phyloP scores from a whole-genome alignment of 768 basidiomycete species.

The Russula olivacea region DNA sequence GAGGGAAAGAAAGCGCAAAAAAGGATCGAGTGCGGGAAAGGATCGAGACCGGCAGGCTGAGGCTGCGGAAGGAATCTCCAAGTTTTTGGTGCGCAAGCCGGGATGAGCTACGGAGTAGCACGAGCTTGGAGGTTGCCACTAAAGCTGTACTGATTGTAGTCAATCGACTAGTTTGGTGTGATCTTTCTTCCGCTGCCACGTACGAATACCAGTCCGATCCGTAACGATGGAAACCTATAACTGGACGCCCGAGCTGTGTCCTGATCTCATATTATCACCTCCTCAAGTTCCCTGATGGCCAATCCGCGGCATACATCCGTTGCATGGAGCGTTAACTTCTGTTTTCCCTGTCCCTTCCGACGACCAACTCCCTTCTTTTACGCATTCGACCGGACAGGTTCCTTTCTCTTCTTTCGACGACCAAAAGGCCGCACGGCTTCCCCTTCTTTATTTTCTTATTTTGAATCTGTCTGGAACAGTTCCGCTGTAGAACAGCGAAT shows the following conservation, averaged over 20 bases:
- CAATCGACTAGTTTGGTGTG: not conserved
- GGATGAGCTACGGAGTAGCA: not conserved
- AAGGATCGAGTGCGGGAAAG: conserved; percentile 28
- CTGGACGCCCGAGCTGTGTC: not conserved
- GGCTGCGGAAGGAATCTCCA: conserved; percentile 39
- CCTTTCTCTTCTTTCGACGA: conserved; percentile 24
- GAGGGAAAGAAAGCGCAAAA: conserved; percentile 29
- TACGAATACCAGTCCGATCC: not conserved
- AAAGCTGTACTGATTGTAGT: not conserved
- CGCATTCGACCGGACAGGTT: conserved; percentile 20
- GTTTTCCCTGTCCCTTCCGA: not conserved
- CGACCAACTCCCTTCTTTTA: conserved; percentile 8
- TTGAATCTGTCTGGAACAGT: conserved; percentile 30
- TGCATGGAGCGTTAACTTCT: no score
- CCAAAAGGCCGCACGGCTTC: conserved; percentile 34
- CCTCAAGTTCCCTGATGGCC: not conserved
- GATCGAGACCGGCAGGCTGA: conserved; percentile 8
- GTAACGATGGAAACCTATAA: conserved; percentile 6
- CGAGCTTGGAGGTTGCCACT: not conserved
- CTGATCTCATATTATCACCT: not conserved
- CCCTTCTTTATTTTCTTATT: conserved; percentile 22
- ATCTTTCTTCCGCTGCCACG: not conserved
- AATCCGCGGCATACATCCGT: not conserved
- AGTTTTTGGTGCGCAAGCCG: conserved; percentile 37
- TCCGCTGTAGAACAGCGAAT: conserved; percentile 21